Percentiles rank a stretch among this genome's conserved stretches.
Conservation (phyloP, 148 eudicot genomes). For the Vaccinium corymbosum region DNA sequence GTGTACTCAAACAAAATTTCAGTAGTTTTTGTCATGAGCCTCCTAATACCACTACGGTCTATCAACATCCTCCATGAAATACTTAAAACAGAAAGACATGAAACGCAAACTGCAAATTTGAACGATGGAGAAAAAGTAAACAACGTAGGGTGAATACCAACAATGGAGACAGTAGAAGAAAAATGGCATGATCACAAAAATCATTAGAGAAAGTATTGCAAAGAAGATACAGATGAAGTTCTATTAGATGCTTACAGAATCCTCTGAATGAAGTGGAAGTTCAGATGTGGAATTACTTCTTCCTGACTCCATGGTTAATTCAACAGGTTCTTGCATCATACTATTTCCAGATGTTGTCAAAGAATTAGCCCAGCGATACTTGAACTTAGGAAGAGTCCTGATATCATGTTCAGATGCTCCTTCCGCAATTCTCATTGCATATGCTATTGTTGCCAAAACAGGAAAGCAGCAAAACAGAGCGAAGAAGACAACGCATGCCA, state of each 20-base stretch:
- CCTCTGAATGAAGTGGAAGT: constrained; percentile 41
- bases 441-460: constrained; percentile 52
- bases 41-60: not conserved
- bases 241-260: constrained; percentile 52
- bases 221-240: not conserved
- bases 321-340: constrained; percentile 18
- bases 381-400: constrained; percentile 56
- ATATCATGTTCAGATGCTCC: constrained; percentile 78
- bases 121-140: not conserved
- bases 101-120: not conserved
- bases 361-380: constrained; percentile 33
- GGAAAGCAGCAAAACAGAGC: constrained; percentile 65
- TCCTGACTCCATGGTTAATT: constrained; percentile 12
- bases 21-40: not conserved
- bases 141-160: not conserved
- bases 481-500: constrained; percentile 51
- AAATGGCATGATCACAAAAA: not conserved
- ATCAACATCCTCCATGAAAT: not conserved
- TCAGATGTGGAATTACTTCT: constrained; percentile 21
- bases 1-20: not conserved
- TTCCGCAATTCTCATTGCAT: constrained; percentile 58
- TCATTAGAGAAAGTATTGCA: not conserved
- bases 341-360: constrained; percentile 19
- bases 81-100: not conserved
- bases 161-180: not conserved